Evolutionary conservation across 2,329 filamentous ascomycete species (phyloP).

Genomic region (Pyrenochaeta sp.): DNA sequence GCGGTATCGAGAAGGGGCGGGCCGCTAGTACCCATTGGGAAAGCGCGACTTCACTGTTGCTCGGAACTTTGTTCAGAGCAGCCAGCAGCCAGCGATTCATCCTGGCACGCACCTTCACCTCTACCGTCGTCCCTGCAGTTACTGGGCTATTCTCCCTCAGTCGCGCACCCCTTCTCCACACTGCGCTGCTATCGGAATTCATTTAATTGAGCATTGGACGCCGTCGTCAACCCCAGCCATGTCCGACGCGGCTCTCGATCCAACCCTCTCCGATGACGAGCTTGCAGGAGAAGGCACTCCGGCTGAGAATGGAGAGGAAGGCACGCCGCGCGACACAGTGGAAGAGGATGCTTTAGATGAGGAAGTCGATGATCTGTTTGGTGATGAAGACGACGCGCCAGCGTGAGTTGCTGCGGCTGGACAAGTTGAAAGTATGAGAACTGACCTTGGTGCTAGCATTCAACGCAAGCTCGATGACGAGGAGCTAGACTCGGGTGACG

Average conservation of each 20-base stretch:
- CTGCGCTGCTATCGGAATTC: background rate
- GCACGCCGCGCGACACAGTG: constrained; percentile 39
- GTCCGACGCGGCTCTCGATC: constrained; percentile 48
- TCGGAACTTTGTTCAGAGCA: constrained; percentile 33
- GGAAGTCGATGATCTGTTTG: constrained; percentile 57
- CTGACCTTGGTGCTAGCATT: constrained; percentile 38
- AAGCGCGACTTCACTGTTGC: constrained; percentile 31
- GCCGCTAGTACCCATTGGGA: constrained; percentile 31
- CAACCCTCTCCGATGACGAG: constrained; percentile 46
- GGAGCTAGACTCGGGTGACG: constrained; percentile 69
- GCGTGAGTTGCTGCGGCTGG: constrained; percentile 43
- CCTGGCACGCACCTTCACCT: constrained; percentile 8
- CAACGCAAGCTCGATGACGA: constrained; percentile 67
- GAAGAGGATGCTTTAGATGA: constrained; percentile 45
- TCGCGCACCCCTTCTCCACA: background rate
- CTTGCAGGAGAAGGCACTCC: constrained; percentile 44
- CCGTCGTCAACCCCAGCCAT: constrained; percentile 31
- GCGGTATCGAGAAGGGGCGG: constrained; percentile 41
- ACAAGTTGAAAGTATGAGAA: constrained; percentile 30
- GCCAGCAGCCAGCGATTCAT: background rate
- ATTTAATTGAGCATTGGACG: constrained; percentile 5
- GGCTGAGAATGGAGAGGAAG: constrained; percentile 40
- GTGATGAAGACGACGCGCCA: constrained; percentile 52
- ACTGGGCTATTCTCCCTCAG: background rate
- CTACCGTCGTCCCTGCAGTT: constrained; percentile 5